Percentiles rank a stretch among this genome's conserved stretches.
phyloP scores from a whole-genome alignment of 192 early-diverging fungal species.

The Piromyces sp. region DNA sequence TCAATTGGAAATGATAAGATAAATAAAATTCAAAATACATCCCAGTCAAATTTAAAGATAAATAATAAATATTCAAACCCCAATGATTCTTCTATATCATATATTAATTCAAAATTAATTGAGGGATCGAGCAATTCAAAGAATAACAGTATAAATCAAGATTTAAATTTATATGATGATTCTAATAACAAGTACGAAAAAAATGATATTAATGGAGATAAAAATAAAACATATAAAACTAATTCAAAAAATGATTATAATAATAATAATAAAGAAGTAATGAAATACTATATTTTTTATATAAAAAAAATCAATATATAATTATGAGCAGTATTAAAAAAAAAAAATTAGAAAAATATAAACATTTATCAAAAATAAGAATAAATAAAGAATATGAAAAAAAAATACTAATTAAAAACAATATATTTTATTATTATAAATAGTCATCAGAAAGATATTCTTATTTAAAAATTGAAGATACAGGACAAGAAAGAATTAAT shows the following conservation, averaged over 20 bases:
- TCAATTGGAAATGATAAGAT: not conserved
- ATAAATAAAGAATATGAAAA: not conserved
- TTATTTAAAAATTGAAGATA: not conserved
- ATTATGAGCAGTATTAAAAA: too few relatives aligned
- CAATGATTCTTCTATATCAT: not conserved
- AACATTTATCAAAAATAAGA: not conserved
- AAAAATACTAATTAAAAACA: not conserved
- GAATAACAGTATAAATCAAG: not conserved
- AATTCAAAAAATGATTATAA: not conserved
- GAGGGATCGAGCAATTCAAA: not conserved
- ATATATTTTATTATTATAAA: not conserved
- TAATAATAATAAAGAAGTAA: not conserved
- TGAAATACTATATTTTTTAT: too few relatives aligned
- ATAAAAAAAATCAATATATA: too few relatives aligned
- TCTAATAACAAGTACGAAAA: not conserved
- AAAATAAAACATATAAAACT: not conserved
- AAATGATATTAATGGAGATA: not conserved
- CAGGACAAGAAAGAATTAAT: constrained; percentile 11
- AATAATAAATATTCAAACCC: not conserved
- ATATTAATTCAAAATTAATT: not conserved
- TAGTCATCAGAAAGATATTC: not conserved
- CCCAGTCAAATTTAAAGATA: not conserved
- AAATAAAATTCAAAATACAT: not conserved
- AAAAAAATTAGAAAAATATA: too few relatives aligned
- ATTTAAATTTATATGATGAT: not conserved